phyloP scores from a whole-genome alignment of 305 asterid species.

The Rubia balearica region DNA sequence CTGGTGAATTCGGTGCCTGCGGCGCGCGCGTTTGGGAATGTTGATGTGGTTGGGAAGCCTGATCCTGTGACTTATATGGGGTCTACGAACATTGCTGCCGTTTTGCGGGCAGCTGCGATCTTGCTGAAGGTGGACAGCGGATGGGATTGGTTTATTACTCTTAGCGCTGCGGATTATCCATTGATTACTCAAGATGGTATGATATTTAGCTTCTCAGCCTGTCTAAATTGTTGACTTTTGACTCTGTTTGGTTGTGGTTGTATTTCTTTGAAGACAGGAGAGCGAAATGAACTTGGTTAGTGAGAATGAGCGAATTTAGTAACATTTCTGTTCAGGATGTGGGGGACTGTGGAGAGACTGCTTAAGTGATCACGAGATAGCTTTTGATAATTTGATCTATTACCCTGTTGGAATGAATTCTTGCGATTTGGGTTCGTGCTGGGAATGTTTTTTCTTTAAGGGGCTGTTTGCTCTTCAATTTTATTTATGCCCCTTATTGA shows the following conservation, averaged over 20 bases:
- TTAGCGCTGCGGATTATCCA: slow-evolving; percentile 86
- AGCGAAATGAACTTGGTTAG: too few relatives aligned
- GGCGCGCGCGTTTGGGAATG: slow-evolving; percentile 76
- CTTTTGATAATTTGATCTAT: neutral
- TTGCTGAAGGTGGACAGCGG: slow-evolving; percentile 67
- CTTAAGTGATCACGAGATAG: neutral
- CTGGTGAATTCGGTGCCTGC: slow-evolving; percentile 70
- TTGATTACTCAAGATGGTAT: slow-evolving; percentile 91
- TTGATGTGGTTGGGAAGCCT: slow-evolving; percentile 92
- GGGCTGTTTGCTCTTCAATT: neutral
- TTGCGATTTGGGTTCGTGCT: neutral
- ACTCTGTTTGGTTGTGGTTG: neutral
- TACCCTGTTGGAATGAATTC: too few relatives aligned
- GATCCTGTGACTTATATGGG: slow-evolving; percentile 95
- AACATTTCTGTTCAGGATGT: neutral
- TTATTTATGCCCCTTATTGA: neutral
- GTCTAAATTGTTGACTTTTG: neutral
- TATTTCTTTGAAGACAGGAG: too few relatives aligned
- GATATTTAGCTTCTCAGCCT: slow-evolving; percentile 14
- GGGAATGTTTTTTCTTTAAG: neutral
- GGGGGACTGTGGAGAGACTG: neutral
- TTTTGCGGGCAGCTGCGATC: slow-evolving; percentile 72
- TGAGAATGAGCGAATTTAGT: neutral
- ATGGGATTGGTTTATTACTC: slow-evolving; percentile 95
- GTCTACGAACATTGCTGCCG: slow-evolving; percentile 69